Conservation (phyloP, 2,329 filamentous ascomycete species). For the Alternaria gaisen region DNA sequence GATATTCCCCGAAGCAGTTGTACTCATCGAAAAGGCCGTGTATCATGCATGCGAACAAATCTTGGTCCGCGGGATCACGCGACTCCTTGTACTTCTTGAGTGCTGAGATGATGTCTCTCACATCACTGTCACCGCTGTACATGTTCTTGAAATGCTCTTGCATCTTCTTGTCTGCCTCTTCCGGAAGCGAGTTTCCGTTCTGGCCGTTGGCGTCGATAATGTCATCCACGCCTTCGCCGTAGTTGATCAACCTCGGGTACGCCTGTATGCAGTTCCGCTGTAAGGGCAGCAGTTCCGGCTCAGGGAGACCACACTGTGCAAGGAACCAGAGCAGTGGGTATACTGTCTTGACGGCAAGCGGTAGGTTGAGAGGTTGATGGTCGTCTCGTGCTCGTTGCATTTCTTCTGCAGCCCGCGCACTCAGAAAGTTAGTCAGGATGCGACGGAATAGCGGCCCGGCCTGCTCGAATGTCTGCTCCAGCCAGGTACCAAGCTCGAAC, state of each 20-base stretch:
- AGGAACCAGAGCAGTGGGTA: conserved; percentile 81
- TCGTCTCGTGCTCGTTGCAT: conserved; percentile 77
- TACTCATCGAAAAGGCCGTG: conserved; percentile 98
- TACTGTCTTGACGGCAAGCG: conserved; percentile 85
- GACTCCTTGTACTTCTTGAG: conserved; percentile 90
- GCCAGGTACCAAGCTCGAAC: conserved; percentile 85
- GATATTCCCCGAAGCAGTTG: conserved; percentile 92
- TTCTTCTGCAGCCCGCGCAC: conserved; percentile 85
- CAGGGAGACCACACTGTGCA: conserved; percentile 63
- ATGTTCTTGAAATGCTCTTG: conserved; percentile 98
- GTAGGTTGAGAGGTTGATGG: conserved; percentile 71
- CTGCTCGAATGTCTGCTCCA: conserved; percentile 72
- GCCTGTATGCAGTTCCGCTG: conserved; percentile 90
- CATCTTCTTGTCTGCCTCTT: conserved; percentile 87
- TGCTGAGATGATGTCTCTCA: conserved; percentile 83
- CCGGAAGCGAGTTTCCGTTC: conserved; percentile 80
- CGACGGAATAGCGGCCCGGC: conserved; percentile 72
- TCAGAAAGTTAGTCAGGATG: conserved; percentile 80
- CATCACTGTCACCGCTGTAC: conserved; percentile 90
- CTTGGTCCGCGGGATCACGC: conserved; percentile 82
- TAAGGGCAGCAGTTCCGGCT: conserved; percentile 77
- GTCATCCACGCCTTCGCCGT: conserved; percentile 89
- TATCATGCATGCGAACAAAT: conserved; percentile 98
- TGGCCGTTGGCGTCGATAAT: conserved; percentile 87
- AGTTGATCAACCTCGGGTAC: conserved; percentile 95